Conservation (phyloP, 495 filamentous ascomycete species). For the Cercophora sp. region DNA sequence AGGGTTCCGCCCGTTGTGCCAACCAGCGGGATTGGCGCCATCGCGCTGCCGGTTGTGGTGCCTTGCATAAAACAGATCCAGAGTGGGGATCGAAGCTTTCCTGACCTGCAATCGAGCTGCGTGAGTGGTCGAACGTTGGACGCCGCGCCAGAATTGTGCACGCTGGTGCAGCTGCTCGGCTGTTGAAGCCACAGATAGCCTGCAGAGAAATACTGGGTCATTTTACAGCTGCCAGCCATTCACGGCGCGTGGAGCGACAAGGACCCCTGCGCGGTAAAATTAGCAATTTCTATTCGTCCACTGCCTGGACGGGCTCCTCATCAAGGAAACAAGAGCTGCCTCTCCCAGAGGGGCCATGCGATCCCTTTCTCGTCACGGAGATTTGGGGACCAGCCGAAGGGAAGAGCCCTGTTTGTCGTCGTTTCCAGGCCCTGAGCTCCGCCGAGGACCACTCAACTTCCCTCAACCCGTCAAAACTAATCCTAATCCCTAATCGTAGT, state of each 20-base stretch:
- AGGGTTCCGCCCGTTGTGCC: background rate
- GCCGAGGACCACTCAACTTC: conserved; percentile 6
- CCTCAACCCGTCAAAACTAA: conserved; percentile 9
- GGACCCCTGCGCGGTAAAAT: conserved; percentile 28
- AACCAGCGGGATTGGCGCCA: conserved; percentile 3
- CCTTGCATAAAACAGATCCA: conserved; percentile 13
- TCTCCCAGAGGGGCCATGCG: conserved; percentile 18
- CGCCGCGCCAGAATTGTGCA: background rate
- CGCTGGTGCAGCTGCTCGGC: conserved; percentile 2
- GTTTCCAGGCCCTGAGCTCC: conserved; percentile 1
- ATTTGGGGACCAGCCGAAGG: conserved; percentile 22
- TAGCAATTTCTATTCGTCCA: conserved; percentile 35
- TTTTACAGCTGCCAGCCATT: conserved; percentile 8
- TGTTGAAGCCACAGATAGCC: conserved; percentile 9
- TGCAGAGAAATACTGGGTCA: conserved; percentile 13
- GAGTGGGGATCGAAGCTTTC: conserved; percentile 2
- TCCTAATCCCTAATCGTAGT: conserved; percentile 22
- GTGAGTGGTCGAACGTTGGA: conserved; percentile 7
- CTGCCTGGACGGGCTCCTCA: conserved; percentile 6
- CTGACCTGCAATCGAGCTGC: background rate
- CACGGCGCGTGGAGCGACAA: background rate
- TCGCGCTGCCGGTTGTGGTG: background rate
- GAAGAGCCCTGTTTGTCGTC: conserved; percentile 3
- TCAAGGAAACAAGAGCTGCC: conserved; percentile 8
- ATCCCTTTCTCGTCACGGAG: conserved; percentile 24